phyloP scores from a whole-genome alignment of 2,329 filamentous ascomycete genomes.

The Dryadomyces quercivorus region DNA sequence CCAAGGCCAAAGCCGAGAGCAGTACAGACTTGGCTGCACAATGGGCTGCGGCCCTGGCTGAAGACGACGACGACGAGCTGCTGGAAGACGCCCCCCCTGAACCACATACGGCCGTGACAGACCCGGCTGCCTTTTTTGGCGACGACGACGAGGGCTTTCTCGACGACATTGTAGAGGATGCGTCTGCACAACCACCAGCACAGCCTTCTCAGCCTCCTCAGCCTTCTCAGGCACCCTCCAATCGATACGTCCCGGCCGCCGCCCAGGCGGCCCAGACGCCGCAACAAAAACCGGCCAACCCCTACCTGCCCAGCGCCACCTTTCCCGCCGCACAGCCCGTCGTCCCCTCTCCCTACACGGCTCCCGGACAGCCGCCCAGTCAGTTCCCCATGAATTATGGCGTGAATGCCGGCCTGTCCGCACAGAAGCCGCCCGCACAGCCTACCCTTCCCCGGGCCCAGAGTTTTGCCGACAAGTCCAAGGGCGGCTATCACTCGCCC shows the following conservation, averaged over 20 bases:
- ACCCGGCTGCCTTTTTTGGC: slow-evolving; percentile 56
- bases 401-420: slow-evolving; percentile 11
- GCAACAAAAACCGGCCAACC: slow-evolving; percentile 6
- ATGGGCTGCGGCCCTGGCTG: slow-evolving; percentile 72
- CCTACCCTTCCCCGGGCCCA: slow-evolving; percentile 38
- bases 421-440: slow-evolving; percentile 18
- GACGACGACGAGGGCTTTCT: slow-evolving; percentile 82
- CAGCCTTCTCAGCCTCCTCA: background rate
- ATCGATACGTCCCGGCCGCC: slow-evolving; percentile 9
- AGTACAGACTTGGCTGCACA: slow-evolving; percentile 62
- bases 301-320: slow-evolving; percentile 8
- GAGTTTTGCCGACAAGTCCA: slow-evolving; percentile 83
- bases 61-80: slow-evolving; percentile 55
- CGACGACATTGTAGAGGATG: slow-evolving; percentile 48
- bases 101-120: slow-evolving; percentile 32
- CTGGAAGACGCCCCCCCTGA: slow-evolving; percentile 38
- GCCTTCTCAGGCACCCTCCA: background rate
- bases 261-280: slow-evolving; percentile 1
- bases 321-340: slow-evolving; percentile 2
- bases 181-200: slow-evolving; percentile 13
- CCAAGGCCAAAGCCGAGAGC: slow-evolving; percentile 13
- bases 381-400: slow-evolving; percentile 8
- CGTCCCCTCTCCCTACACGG: background rate
- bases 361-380: background rate
- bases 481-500: slow-evolving; percentile 84